These are phyloP conservation scores for Suillus tomentosus DNA, from an alignment of 768 basidiomycete genomes.

Conservation along the genomic window DNA sequence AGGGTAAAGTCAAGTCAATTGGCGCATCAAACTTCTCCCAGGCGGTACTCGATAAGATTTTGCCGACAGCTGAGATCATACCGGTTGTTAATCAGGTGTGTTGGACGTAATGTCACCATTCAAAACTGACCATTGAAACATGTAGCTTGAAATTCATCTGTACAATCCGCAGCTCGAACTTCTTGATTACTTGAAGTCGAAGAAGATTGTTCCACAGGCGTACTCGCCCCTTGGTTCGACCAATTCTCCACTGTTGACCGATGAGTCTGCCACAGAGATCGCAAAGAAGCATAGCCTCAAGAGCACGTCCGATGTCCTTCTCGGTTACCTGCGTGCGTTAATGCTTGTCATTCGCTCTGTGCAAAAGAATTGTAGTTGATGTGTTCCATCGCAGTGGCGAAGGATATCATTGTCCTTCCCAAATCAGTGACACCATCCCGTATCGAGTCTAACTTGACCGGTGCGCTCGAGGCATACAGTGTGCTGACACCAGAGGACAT, in stretches of 20 bases:
- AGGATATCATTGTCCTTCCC: slow-evolving; percentile 66
- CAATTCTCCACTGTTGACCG: slow-evolving; percentile 62
- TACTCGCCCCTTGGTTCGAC: slow-evolving; percentile 82
- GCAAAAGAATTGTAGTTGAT: slow-evolving; percentile 1
- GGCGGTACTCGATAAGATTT: slow-evolving; percentile 66
- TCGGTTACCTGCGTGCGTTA: slow-evolving; percentile 62
- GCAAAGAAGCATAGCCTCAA: slow-evolving; percentile 58
- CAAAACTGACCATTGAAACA: neutral
- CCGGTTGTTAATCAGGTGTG: slow-evolving; percentile 75
- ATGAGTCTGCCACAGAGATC: slow-evolving; percentile 60
- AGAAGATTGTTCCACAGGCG: slow-evolving; percentile 72
- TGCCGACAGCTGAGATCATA: slow-evolving; percentile 63
- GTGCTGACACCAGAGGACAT: slow-evolving; percentile 56
- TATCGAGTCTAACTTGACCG: slow-evolving; percentile 60
- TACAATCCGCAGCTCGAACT: slow-evolving; percentile 78
- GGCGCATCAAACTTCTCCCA: slow-evolving; percentile 81
- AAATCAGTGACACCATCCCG: slow-evolving; percentile 77
- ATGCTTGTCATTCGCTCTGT: slow-evolving; percentile 7
- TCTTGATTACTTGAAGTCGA: slow-evolving; percentile 57
- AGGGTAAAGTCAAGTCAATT: slow-evolving; percentile 66
- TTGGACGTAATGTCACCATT: slow-evolving; percentile 2
- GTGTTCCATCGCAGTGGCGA: slow-evolving; percentile 48
- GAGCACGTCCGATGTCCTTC: slow-evolving; percentile 53
- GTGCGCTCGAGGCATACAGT: slow-evolving; percentile 47
- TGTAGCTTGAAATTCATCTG: slow-evolving; percentile 69